Base-by-base conservation (phyloP, 805 yeast genomes). In the Candida sphagnicola region DNA sequence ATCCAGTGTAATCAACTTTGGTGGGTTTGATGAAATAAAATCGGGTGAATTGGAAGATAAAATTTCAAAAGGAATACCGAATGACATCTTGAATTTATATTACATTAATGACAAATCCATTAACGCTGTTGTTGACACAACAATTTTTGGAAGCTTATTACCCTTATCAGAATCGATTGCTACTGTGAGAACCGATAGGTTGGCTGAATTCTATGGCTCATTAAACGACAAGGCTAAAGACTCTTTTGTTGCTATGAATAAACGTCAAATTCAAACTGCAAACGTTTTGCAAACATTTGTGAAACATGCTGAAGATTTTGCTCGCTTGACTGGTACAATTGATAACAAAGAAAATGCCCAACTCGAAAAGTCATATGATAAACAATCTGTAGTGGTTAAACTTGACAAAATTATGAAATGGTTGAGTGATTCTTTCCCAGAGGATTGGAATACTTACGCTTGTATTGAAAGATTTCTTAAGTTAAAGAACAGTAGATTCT, bases 41-140 rank as follows among this genome's bases (percentile, higher is more conserved):
- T 49, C 51, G 15, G 54, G 44, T 3, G 51, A 53, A 4, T 42
- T 65, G 3, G 62, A 65, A 13, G 49, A 51, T 5, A 42, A 64
- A 17, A 52, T 77, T 6, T 55, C 49, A 6, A 38, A 59, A 4
- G 68, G 70, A 54, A 78, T 88, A 18, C 96, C 96, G 1, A 75
- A 78, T 31, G 71, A 73, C 16, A 56, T 89, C 0, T 61, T 89
- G 33, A 75, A 78, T 16, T 67, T 86, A 31, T 71, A 83, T 35
- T 89, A 85, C 51, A 82, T 89, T 45, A 86, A 87, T 53, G 89
- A 85, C 48, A 71, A 62, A 37, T 65, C 69, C 8, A 80, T 86
- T 35, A 86, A 82, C 40, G 72, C 80, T 10, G 62, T 74, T 10
- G 83, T 87, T 11, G 96, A 88, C 53, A 44, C 61, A 3, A 61